These are phyloP conservation scores for Hymenoscyphus repandus DNA, from an alignment of 2,329 filamentous ascomycete genomes.

Conservation along the genomic window DNA sequence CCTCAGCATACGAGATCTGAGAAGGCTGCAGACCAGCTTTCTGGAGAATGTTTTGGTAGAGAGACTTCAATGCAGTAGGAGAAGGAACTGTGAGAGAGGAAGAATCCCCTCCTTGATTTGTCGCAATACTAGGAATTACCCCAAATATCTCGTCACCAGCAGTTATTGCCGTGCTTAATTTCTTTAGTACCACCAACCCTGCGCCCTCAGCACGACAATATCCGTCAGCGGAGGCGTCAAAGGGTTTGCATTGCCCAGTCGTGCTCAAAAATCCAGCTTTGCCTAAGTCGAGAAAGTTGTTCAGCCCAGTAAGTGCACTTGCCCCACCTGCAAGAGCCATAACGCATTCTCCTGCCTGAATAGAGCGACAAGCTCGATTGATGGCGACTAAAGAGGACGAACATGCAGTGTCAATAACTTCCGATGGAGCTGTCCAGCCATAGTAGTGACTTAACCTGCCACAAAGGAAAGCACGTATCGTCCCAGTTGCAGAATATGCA, in stretches of 20 bases:
- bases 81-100: conserved; percentile 50
- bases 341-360: conserved; percentile 36
- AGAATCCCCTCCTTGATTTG: conserved; percentile 55
- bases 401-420: conserved; percentile 56
- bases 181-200: conserved; percentile 52
- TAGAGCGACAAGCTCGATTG: conserved; percentile 45
- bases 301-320: conserved; percentile 2
- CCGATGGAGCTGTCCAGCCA: conserved; percentile 51
- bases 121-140: conserved; percentile 45
- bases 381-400: conserved; percentile 49
- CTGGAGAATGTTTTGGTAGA: neutral
- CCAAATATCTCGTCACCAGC: conserved; percentile 53
- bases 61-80: conserved; percentile 34
- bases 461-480: neutral
- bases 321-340: conserved; percentile 22
- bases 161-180: conserved; percentile 48
- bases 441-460: conserved; percentile 7
- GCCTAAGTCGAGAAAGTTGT: neutral
- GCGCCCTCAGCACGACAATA: conserved; percentile 43
- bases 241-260: conserved; percentile 38
- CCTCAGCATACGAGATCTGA: conserved; percentile 22
- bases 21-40: neutral
- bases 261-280: neutral
- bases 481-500: conserved; percentile 8
- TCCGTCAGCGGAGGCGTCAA: conserved; percentile 20